Base-by-base conservation (phyloP, 2,329 filamentous ascomycete genomes). In the Verticillium nubilum region DNA sequence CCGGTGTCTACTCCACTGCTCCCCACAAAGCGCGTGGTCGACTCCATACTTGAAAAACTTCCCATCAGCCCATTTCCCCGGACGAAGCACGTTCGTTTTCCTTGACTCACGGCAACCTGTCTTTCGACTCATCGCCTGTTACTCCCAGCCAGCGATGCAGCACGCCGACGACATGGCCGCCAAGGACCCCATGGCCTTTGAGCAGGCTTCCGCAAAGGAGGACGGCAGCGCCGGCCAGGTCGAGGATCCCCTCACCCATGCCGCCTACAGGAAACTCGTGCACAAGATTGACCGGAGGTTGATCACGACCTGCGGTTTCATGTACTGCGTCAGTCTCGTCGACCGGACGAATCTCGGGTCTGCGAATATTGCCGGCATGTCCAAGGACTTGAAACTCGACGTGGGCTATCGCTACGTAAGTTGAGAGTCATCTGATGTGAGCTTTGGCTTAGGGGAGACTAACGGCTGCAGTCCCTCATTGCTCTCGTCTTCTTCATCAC, bases 301-400 rank as follows among this genome's bases (percentile, higher is more conserved):
- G 33, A 37, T 59, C 29, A 37, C 56, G 17, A 54, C 52, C 17
- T 33, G 27, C 10, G 58, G 58, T 28, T 53, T 59, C 33, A 59
- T 66, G 23, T 65, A 66, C 33, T 62, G 58, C 59, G 60, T 66
- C 58, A 64, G 61, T n/a, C 61, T 66, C 26, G 61, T 66, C 10
- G 63, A 66, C 53, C 61, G 65, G 4, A 60, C 59, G 5, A 66
- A 65, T 27, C 56, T 62, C 0, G 58, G 61, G 1, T 58, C 60
- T 13, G 64, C 62, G 7, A 60, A 63, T 10, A 64, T 66, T 33
- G 60, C 64, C 13, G 64, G 64, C 9, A 64, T 65, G 62, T 56
- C 35, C 2, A 25, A 42, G 3, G 60, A 65, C 29, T 54, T 65
- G 29, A 26, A 50, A 4, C 52, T 66, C 33, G 52, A 7, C 25